Evolutionary conservation across 148 eudicot species (phyloP), one percentile per base, ranked within the genome.

Genomic region (Fallopia convolvulus): DNA sequence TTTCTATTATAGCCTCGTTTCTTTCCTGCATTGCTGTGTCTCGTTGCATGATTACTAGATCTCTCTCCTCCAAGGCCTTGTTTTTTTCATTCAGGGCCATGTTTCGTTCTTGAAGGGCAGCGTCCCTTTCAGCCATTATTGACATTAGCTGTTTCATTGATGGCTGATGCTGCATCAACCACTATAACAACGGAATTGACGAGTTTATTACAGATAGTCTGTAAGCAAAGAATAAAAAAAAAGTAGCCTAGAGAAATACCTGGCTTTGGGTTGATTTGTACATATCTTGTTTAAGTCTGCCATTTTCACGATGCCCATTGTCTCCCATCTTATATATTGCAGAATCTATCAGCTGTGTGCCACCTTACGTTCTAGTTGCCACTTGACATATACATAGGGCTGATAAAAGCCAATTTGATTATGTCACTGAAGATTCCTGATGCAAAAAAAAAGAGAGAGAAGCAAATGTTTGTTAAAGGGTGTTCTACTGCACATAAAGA

Each of bases 91-190:
- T 88, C 41, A 94, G 76, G 72, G 97, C 99, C 79, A 94, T 81
- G 56, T 94, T 94, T 81, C 94, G 77, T 82, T 94, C 99, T 84
- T 94, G 97, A 76, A 94, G 84, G 5, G 98, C 98, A 47, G 90
- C 97, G 77, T 94, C 98, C 81, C 94, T 83, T 83, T 94, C 98
- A 5, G 93, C 92, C 94, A 94, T 94, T 18, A 91, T 88, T 71
- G 94, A 86, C 94, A 93, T 91, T 79, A 93, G 90, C 74, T 93
- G 98, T 82, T 90, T 93, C 98, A 93, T 93, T 52, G 98, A 91
- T 52, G 98, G 94, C 75, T 89, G 92, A 47, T 91, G 97, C 82
- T 90, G 97, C 97, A 93, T 90, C 52, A 92, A 83, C 91, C 94
- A 94, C 93, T 91, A 17, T 11, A 50, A 23, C 20, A 33, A 70